Conservation (phyloP, 2,329 filamentous ascomycete genomes). For the Sclerotinia borealis region DNA sequence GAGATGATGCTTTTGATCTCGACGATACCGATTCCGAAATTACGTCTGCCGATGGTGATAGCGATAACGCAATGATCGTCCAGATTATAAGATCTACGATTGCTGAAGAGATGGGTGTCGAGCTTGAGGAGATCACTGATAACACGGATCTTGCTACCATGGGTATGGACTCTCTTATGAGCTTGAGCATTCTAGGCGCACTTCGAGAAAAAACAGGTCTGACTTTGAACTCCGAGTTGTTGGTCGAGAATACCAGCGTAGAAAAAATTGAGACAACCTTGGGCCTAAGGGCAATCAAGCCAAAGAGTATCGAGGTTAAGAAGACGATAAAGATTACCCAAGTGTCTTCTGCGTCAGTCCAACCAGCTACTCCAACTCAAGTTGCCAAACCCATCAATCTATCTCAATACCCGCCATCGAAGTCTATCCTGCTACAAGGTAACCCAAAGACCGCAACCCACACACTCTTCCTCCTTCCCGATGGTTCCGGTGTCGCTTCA, state of each 20-base stretch:
- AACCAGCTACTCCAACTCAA: neutral
- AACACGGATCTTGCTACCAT: constrained; percentile 12
- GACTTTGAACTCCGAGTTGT: constrained; percentile 37
- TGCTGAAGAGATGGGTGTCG: constrained; percentile 11
- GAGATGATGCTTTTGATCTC: constrained; percentile 2
- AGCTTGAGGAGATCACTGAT: constrained; percentile 12
- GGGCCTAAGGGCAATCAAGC: constrained; percentile 15
- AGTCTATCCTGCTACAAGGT: constrained; percentile 41
- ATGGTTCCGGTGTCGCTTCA: constrained; percentile 39
- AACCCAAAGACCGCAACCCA: constrained; percentile 40
- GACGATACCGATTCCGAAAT: neutral
- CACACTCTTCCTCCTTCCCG: constrained; percentile 41
- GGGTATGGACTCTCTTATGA: constrained; percentile 14
- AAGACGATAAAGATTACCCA: neutral
- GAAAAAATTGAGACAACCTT: constrained; percentile 21
- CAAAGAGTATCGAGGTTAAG: constrained; percentile 3
- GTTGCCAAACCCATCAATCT: neutral
- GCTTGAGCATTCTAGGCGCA: constrained; percentile 10
- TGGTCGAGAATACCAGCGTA: constrained; percentile 23
- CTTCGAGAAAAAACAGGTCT: constrained; percentile 10
- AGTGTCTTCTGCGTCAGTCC: neutral
- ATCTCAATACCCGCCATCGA: constrained; percentile 15
- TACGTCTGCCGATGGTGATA: neutral
- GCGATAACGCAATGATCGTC: constrained; percentile 5
- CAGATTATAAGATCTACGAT: constrained; percentile 20